Conservation (phyloP, 495 filamentous ascomycete species). For the Penicillium daleae region DNA sequence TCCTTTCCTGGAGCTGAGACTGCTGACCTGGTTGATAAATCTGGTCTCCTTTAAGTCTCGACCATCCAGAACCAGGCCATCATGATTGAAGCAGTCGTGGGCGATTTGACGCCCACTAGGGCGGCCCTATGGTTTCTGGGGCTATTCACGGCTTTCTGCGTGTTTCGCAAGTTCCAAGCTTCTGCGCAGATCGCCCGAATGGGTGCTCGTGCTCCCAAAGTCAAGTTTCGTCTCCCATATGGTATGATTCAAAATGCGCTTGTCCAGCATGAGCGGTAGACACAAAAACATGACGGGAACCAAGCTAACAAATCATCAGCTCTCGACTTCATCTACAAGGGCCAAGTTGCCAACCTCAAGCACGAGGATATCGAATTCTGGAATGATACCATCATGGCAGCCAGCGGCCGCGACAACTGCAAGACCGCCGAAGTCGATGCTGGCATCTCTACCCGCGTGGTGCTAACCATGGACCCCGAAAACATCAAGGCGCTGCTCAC, state of each 20-base stretch:
- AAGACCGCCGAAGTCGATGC: slow-evolving; percentile 65
- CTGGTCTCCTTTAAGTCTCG: neutral
- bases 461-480: slow-evolving; percentile 68
- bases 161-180: slow-evolving; percentile 39
- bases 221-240: slow-evolving; percentile 42
- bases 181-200: slow-evolving; percentile 39
- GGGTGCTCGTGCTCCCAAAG: slow-evolving; percentile 40
- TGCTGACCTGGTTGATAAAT: neutral
- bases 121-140: slow-evolving; percentile 32
- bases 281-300: neutral
- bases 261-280: neutral
- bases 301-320: slow-evolving; percentile 46
- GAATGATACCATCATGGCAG: slow-evolving; percentile 48
- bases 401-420: slow-evolving; percentile 36
- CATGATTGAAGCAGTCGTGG: slow-evolving; percentile 46
- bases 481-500: slow-evolving; percentile 81
- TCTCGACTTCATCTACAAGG: slow-evolving; percentile 61
- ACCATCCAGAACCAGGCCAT: neutral
- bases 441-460: slow-evolving; percentile 54
- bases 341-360: slow-evolving; percentile 51
- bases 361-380: slow-evolving; percentile 65
- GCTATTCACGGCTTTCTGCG: slow-evolving; percentile 28
- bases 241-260: slow-evolving; percentile 21
- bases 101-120: slow-evolving; percentile 31
- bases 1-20: neutral